These are phyloP conservation scores for Fistulinella prunicolor DNA, from an alignment of 768 basidiomycete species.

Conservation along the genomic window DNA sequence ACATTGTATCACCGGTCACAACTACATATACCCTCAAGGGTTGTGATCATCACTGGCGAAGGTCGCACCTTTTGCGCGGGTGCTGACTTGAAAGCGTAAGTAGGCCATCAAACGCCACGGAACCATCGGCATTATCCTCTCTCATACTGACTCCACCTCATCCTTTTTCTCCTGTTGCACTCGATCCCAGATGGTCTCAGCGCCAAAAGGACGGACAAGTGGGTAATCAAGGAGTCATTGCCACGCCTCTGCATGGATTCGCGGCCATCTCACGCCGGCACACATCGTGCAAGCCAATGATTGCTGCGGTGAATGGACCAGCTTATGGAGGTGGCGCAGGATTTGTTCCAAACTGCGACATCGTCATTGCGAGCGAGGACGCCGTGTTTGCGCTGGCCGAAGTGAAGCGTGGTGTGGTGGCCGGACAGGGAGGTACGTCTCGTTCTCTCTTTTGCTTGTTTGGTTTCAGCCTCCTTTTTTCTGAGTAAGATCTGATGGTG, in stretches of 20 bases:
- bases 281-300: slow-evolving; percentile 63
- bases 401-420: slow-evolving; percentile 74
- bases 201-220: slow-evolving; percentile 43
- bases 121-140: no score
- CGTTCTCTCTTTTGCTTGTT: no score
- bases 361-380: slow-evolving; percentile 67
- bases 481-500: neutral
- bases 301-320: slow-evolving; percentile 79
- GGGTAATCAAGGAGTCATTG: slow-evolving; percentile 43
- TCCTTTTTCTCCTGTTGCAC: neutral
- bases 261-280: slow-evolving; percentile 69
- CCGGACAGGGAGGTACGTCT: slow-evolving; percentile 62
- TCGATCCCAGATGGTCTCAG: slow-evolving; percentile 53
- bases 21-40: slow-evolving; percentile 46
- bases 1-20: neutral
- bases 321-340: slow-evolving; percentile 68
- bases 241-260: slow-evolving; percentile 55
- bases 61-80: slow-evolving; percentile 78
- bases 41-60: slow-evolving; percentile 68
- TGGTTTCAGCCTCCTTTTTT: no score
- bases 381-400: slow-evolving; percentile 75
- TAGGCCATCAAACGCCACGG: slow-evolving; percentile 10
- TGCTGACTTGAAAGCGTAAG: slow-evolving; percentile 72
- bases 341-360: slow-evolving; percentile 71
- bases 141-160: neutral